Evolutionary conservation across 2,329 filamentous ascomycete species (phyloP), one percentile per base, ranked within the genome.

Genomic region (Trichoderma sp.): DNA sequence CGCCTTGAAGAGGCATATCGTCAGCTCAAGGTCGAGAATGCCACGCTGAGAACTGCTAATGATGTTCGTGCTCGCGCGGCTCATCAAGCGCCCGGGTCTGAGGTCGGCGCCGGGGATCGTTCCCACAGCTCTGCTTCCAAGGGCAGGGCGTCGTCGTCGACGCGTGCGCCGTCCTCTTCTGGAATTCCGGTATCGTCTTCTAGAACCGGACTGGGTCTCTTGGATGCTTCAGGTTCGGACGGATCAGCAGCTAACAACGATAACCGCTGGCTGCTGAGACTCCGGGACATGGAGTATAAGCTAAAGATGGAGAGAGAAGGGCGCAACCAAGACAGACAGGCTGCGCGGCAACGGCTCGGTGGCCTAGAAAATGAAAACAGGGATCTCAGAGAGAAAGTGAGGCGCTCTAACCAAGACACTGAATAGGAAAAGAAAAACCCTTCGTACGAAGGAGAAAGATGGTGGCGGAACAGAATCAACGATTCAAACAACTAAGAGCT

Each of bases 241-340:
- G 69, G 65, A 11, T 56, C 58, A 10, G 19, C 49, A 21, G 68
- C 70, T 29, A 72, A 72, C 47, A 81, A 82, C 49, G 91, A 95
- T 74, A 90, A 92, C 72, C 88, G 91, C 73, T 97, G 93, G 93
- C 89, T 96, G 72, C 88, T 97, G 72, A 84, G 96, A 7, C 84
- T 98, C 40, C 89, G 93, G 69, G 94, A 98, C 77, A 83, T 98
- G 73, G 96, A 99, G 83, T 87, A 91, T 73, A 89, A 96, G 74
- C 84, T 99, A 21, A 97, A 97, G 79, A 90, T 92, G 57, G 96
- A 99, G 81, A 84, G 96, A 16, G 96, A 98, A 79, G 94, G 90
- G 1, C 84, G 96, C 56, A 83, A 96, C 65, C 83, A 97, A 69
- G 96, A 99, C 80, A 88, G 96, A 4, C 91, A 87, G 59, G 94